Conservation (phyloP, 73 alveolate genomes). For the Paramecium bursaria region DNA sequence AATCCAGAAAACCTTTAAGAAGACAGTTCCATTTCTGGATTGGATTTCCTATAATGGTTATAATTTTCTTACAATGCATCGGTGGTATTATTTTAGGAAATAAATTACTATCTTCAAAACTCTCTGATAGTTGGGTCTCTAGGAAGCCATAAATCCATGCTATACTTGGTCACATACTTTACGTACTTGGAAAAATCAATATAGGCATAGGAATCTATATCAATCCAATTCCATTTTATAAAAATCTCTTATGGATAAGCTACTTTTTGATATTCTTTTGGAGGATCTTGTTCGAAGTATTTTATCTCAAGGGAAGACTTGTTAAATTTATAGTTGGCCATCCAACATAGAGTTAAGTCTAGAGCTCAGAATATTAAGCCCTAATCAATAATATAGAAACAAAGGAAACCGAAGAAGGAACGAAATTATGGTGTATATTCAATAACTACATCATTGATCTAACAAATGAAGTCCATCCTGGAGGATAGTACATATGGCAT, state of each 20-base stretch:
- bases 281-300: background rate
- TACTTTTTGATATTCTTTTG: background rate
- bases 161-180: background rate
- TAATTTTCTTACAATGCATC: background rate
- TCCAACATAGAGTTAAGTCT: background rate
- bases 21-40: background rate
- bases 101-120: background rate
- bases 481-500: slow-evolving; percentile 74
- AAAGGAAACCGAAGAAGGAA: background rate
- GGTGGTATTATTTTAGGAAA: background rate
- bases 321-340: background rate
- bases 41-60: background rate
- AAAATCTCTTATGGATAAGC: background rate
- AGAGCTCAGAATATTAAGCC: background rate
- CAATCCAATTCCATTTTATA: background rate
- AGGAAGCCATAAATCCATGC: slow-evolving; percentile 40
- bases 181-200: background rate
- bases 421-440: slow-evolving; percentile 48
- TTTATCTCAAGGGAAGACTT: background rate
- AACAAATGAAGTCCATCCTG: slow-evolving; percentile 74
- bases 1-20: background rate
- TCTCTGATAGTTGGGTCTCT: background rate
- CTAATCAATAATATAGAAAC: background rate
- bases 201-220: background rate
- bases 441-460: slow-evolving; percentile 57